Percentiles rank a stretch among this genome's conserved stretches.
Conservation (phyloP, 148 eudicot genomes). For the Chenopodium album region DNA sequence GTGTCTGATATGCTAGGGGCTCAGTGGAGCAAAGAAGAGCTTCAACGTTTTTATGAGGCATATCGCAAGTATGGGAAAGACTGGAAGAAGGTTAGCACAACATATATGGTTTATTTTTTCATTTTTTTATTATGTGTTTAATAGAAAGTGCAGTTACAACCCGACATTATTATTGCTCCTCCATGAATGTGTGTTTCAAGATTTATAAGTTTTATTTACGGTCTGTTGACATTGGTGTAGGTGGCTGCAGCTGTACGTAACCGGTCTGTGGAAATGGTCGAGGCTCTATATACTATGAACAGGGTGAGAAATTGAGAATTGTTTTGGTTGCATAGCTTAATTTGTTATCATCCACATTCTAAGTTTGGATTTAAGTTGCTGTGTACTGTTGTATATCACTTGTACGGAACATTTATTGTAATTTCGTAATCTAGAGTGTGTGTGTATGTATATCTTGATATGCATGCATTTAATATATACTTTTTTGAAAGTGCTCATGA, state of each 20-base stretch:
- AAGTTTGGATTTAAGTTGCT: no score
- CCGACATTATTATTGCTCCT: slow-evolving; percentile 1
- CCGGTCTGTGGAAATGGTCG: slow-evolving; percentile 84
- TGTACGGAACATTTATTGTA: no score
- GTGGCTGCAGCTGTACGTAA: slow-evolving; percentile 72
- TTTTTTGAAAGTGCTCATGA: neutral
- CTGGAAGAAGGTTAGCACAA: slow-evolving; percentile 76
- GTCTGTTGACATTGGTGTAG: slow-evolving; percentile 38
- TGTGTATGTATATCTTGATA: neutral
- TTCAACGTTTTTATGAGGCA: slow-evolving; percentile 85
- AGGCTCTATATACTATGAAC: slow-evolving; percentile 94
- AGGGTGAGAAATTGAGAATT: slow-evolving; percentile 48
- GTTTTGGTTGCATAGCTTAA: neutral
- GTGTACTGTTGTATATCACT: no score
- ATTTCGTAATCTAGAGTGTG: neutral
- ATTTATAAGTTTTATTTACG: neutral
- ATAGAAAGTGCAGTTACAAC: neutral
- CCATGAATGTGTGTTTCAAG: neutral
- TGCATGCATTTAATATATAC: neutral
- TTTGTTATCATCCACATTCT: neutral
- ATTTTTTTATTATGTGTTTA: neutral
- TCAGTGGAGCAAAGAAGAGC: slow-evolving; percentile 88
- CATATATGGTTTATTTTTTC: neutral
- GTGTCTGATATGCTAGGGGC: slow-evolving; percentile 88
- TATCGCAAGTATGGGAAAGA: slow-evolving; percentile 94